Evolutionary conservation across 768 basidiomycete species (phyloP).

Genomic region (Panaeolus cyanescens): DNA sequence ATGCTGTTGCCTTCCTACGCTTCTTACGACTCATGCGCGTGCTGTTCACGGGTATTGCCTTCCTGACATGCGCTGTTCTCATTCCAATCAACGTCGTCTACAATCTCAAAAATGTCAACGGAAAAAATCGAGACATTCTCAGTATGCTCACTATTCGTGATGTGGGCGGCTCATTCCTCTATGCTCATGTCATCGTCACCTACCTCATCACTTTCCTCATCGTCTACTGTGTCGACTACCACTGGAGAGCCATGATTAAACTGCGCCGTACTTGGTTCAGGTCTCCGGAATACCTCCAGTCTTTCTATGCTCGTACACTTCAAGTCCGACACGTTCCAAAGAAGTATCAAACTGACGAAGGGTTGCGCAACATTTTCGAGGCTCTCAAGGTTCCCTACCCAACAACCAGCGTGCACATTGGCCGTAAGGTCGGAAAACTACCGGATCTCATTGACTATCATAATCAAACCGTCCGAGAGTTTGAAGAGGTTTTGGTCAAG

Average conservation of each 20-base stretch:
- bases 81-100: slow-evolving; percentile 87
- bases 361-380: slow-evolving; percentile 76
- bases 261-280: slow-evolving; percentile 89
- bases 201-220: slow-evolving; percentile 81
- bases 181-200: slow-evolving; percentile 80
- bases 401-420: slow-evolving; percentile 88
- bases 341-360: slow-evolving; percentile 83
- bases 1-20: slow-evolving; percentile 90
- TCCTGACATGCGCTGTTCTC: slow-evolving; percentile 70
- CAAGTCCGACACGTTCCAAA: slow-evolving; percentile 79
- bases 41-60: slow-evolving; percentile 65
- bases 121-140: slow-evolving; percentile 57
- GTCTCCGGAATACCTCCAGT: slow-evolving; percentile 82
- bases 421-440: slow-evolving; percentile 83
- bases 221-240: slow-evolving; percentile 67
- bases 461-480: slow-evolving; percentile 90
- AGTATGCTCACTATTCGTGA: slow-evolving; percentile 88
- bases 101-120: slow-evolving; percentile 69
- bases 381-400: slow-evolving; percentile 81
- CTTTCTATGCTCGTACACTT: slow-evolving; percentile 93
- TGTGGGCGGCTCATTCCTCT: slow-evolving; percentile 70
- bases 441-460: slow-evolving; percentile 91
- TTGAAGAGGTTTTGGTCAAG: slow-evolving; percentile 86
- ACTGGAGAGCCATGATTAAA: slow-evolving; percentile 78
- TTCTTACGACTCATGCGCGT: slow-evolving; percentile 85